phyloP scores from a whole-genome alignment of 139 green algal species.

The Pseudopediastrum boryanum region DNA sequence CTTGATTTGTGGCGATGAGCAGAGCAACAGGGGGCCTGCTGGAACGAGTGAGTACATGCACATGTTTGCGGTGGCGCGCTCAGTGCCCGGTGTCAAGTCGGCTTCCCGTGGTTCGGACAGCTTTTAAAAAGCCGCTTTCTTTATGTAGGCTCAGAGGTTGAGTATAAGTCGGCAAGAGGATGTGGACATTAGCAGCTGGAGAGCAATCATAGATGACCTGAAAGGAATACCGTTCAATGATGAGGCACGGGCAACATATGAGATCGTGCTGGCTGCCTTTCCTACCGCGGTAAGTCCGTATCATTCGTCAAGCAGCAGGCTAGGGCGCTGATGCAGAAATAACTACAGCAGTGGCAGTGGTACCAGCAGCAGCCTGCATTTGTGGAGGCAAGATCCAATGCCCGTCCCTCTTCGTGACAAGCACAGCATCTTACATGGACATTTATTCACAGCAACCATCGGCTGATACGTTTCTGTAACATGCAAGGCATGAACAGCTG shows the following conservation, averaged over 20 bases:
- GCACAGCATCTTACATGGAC: no score
- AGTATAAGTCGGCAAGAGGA: not conserved
- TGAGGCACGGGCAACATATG: slow-evolving; percentile 55
- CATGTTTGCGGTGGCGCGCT: not conserved
- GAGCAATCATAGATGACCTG: slow-evolving; percentile 43
- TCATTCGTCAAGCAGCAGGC: not conserved
- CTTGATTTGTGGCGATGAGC: no score
- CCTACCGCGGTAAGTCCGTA: slow-evolving; percentile 64
- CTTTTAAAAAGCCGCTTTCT: not conserved
- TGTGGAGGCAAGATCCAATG: no score
- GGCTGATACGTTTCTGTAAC: no score
- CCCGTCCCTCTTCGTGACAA: no score
- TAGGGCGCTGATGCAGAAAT: not conserved
- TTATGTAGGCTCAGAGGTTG: not conserved
- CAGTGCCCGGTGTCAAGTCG: not conserved
- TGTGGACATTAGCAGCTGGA: slow-evolving; percentile 8
- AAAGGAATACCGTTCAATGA: slow-evolving; percentile 24
- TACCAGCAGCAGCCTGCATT: not conserved
- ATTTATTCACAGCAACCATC: no score
- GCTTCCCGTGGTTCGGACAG: not conserved
- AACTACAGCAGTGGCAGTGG: not conserved
- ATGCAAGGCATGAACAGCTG: no score
- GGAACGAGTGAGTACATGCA: slow-evolving; percentile 28
- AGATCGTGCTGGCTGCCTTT: slow-evolving; percentile 69
- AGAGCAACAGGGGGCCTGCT: not conserved